Percentiles rank a stretch among this genome's conserved stretches.
Evolutionary conservation across 495 filamentous ascomycete species (phyloP).

Genomic region (Wilcoxina mikolae): DNA sequence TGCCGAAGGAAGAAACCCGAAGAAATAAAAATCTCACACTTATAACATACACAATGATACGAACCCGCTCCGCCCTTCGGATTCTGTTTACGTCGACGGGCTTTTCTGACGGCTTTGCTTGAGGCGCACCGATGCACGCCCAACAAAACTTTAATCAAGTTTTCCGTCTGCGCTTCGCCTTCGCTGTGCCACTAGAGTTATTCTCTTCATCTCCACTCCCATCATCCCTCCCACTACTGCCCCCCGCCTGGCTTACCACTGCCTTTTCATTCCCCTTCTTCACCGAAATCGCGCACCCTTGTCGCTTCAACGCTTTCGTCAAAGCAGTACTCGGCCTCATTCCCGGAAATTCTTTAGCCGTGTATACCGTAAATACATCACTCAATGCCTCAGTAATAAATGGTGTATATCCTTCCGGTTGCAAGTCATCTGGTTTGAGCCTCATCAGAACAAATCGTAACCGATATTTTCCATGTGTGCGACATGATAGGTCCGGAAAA

Average conservation of each 20-base stretch:
- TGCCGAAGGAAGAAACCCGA: neutral
- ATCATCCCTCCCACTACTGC: slow-evolving; percentile 35
- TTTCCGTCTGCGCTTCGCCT: slow-evolving; percentile 25
- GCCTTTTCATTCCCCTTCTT: slow-evolving; percentile 67
- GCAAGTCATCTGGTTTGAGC: slow-evolving; percentile 39
- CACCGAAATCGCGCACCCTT: slow-evolving; percentile 63
- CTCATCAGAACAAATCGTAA: slow-evolving; percentile 81
- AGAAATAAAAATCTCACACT: neutral
- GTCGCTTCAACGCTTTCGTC: slow-evolving; percentile 54
- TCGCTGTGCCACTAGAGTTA: slow-evolving; percentile 18
- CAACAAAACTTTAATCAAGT: neutral
- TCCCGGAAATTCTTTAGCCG: slow-evolving; percentile 92
- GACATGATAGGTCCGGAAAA: slow-evolving; percentile 85
- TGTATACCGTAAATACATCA: slow-evolving; percentile 72
- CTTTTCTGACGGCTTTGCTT: neutral
- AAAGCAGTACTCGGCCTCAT: slow-evolving; percentile 63
- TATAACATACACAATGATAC: neutral
- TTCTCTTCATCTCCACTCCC: slow-evolving; percentile 33
- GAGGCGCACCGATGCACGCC: neutral
- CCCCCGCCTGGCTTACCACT: slow-evolving; percentile 11
- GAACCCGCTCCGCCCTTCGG: neutral
- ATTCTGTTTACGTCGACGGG: neutral
- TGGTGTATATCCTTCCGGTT: slow-evolving; percentile 27
- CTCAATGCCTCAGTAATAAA: slow-evolving; percentile 42
- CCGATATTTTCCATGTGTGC: slow-evolving; percentile 68